Percentiles rank a stretch among this genome's conserved stretches.
These are phyloP conservation scores for Eurotiales sp. DNA, from an alignment of 2,329 filamentous ascomycete genomes.

Conservation along the genomic window DNA sequence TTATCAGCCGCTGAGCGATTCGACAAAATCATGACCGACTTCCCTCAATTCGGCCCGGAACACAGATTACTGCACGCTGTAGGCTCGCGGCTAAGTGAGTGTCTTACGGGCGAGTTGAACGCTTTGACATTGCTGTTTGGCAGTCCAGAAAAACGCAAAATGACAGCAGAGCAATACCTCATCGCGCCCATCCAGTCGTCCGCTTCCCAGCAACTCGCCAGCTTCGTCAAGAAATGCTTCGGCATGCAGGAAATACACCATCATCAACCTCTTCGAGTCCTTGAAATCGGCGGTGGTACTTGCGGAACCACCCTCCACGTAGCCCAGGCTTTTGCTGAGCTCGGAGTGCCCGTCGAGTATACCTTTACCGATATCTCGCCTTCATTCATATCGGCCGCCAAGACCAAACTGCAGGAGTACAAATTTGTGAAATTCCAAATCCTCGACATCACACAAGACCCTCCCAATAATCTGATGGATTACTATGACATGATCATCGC, in stretches of 20 bases:
- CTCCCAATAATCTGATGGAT: constrained; percentile 29
- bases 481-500: constrained; percentile 33
- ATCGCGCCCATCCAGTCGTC: background rate
- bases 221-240: background rate
- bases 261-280: constrained; percentile 20
- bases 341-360: constrained; percentile 25
- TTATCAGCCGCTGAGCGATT: background rate
- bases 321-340: constrained; percentile 22
- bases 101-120: background rate
- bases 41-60: background rate
- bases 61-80: background rate
- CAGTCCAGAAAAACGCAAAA: background rate
- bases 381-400: constrained; percentile 17
- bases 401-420: background rate
- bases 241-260: background rate
- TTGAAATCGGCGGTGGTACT: constrained; percentile 39
- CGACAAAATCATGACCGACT: background rate
- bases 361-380: constrained; percentile 22
- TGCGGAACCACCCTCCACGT: constrained; percentile 35
- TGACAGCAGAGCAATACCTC: background rate
- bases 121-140: background rate
- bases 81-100: background rate
- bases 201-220: background rate
- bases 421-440: constrained; percentile 20
- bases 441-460: constrained; percentile 28